phyloP scores from a whole-genome alignment of 202 grass and related monocot species.

The Digitaria exilis region DNA sequence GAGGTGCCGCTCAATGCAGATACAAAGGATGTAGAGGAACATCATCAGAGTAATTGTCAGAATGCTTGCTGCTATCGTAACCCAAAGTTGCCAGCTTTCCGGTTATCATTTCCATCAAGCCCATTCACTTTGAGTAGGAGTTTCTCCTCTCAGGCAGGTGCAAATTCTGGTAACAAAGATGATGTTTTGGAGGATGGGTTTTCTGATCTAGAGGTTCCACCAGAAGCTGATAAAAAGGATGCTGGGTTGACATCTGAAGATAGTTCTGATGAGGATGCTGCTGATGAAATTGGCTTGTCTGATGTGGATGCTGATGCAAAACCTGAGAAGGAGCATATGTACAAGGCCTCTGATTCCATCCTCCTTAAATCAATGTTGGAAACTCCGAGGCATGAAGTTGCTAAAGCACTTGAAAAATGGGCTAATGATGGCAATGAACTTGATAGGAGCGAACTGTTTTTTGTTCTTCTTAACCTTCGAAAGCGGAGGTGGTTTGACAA shows the following conservation, averaged over 20 bases:
- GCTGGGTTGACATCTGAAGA: slow-evolving; percentile 48
- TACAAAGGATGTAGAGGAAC: slow-evolving; percentile 35
- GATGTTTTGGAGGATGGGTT: slow-evolving; percentile 71
- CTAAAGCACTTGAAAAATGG: slow-evolving; percentile 63
- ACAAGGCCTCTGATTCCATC: not conserved
- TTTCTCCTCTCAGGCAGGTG: slow-evolving; percentile 69
- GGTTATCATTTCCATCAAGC: slow-evolving; percentile 33
- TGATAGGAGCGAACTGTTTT: slow-evolving; percentile 42
- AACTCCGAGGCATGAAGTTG: slow-evolving; percentile 23
- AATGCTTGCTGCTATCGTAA: slow-evolving; percentile 26
- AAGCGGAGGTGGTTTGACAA: slow-evolving; percentile 52
- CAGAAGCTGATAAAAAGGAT: slow-evolving; percentile 51
- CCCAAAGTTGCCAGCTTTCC: slow-evolving; percentile 39
- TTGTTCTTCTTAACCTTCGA: slow-evolving; percentile 46
- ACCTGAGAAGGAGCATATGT: slow-evolving; percentile 38
- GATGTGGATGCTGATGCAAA: slow-evolving; percentile 54
- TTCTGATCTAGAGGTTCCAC: slow-evolving; percentile 77
- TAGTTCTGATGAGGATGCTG: slow-evolving; percentile 58
- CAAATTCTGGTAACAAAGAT: slow-evolving; percentile 55
- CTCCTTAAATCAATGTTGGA: slow-evolving; percentile 57
- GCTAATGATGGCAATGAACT: slow-evolving; percentile 57
- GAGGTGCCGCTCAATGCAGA: slow-evolving; percentile 29
- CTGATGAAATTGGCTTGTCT: too few relatives aligned
- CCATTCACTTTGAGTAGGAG: slow-evolving; percentile 44
- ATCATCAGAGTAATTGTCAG: slow-evolving; percentile 20